These are phyloP conservation scores for Gloeopeniophorella convolvens DNA, from an alignment of 768 basidiomycete genomes.

Conservation along the genomic window DNA sequence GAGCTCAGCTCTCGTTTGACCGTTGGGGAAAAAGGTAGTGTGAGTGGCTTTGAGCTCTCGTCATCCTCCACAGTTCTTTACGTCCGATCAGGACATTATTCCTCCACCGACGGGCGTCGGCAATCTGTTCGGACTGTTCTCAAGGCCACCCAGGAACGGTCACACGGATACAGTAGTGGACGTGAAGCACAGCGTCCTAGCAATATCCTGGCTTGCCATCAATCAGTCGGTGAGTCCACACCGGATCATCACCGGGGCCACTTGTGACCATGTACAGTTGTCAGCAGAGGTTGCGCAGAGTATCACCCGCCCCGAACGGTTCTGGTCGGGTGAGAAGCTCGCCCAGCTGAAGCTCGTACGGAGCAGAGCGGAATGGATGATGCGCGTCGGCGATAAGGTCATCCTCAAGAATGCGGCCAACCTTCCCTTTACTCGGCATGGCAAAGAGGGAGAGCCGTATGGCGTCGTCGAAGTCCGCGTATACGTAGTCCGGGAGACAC, in stretches of 20 bases:
- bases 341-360: slow-evolving; percentile 57
- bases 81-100: slow-evolving; percentile 52
- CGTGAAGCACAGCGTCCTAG: slow-evolving; percentile 71
- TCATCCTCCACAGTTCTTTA: slow-evolving; percentile 5
- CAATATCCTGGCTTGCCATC: slow-evolving; percentile 80
- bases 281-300: slow-evolving; percentile 45
- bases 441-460: slow-evolving; percentile 39
- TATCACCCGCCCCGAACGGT: slow-evolving; percentile 60
- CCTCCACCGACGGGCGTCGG: slow-evolving; percentile 45
- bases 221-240: slow-evolving; percentile 64
- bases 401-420: slow-evolving; percentile 44
- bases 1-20: slow-evolving; percentile 71
- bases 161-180: slow-evolving; percentile 58
- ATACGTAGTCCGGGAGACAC: slow-evolving; percentile 62
- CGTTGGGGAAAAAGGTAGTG: slow-evolving; percentile 71
- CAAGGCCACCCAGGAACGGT: slow-evolving; percentile 38
- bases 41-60: slow-evolving; percentile 30
- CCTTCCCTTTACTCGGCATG: slow-evolving; percentile 56
- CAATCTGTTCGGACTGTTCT: slow-evolving; percentile 40
- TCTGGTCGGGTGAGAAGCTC: slow-evolving; percentile 68
- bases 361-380: slow-evolving; percentile 51
- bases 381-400: slow-evolving; percentile 72
- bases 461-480: slow-evolving; percentile 47
- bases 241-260: background rate
- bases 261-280: slow-evolving; percentile 41